Conservation (phyloP, 768 basidiomycete species). For the Pleurotus giganteus region DNA sequence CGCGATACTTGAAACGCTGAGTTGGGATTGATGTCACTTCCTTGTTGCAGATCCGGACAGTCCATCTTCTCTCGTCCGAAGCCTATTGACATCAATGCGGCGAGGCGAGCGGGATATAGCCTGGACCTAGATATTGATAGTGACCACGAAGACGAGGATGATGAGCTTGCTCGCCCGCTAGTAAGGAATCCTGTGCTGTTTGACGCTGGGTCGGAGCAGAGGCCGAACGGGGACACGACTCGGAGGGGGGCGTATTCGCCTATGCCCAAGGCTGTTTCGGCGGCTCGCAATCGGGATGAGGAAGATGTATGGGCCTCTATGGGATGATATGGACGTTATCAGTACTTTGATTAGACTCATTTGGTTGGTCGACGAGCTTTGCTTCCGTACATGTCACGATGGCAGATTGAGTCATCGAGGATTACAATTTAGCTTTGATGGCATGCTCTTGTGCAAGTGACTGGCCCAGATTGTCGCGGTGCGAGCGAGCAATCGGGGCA, state of each 20-base stretch:
- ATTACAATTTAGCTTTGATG: too few species aligned
- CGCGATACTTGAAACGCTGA: conserved; percentile 12
- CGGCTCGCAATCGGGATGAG: conserved; percentile 52
- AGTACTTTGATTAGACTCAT: too few species aligned
- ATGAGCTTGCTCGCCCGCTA: conserved; percentile 57
- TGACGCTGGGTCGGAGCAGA: conserved; percentile 47
- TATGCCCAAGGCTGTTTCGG: conserved; percentile 62
- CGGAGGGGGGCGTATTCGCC: conserved; percentile 38
- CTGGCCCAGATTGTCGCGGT: too few species aligned
- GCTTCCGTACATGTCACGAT: not conserved
- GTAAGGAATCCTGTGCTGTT: conserved; percentile 63
- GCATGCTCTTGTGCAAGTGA: too few species aligned
- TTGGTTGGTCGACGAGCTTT: not conserved
- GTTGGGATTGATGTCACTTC: not conserved
- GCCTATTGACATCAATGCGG: conserved; percentile 77
- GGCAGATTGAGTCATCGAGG: conserved; percentile 3
- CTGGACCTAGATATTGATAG: conserved; percentile 75
- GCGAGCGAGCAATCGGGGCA: not conserved
- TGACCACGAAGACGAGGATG: conserved; percentile 56
- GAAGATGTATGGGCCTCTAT: conserved; percentile 75
- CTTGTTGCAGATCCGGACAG: conserved; percentile 66
- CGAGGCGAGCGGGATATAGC: conserved; percentile 61
- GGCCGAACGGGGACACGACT: conserved; percentile 19
- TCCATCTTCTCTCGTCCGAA: conserved; percentile 86
- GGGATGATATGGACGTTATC: conserved; percentile 32